Conservation (phyloP, 2,329 filamentous ascomycete genomes). For the Colletotrichum zoysiae region DNA sequence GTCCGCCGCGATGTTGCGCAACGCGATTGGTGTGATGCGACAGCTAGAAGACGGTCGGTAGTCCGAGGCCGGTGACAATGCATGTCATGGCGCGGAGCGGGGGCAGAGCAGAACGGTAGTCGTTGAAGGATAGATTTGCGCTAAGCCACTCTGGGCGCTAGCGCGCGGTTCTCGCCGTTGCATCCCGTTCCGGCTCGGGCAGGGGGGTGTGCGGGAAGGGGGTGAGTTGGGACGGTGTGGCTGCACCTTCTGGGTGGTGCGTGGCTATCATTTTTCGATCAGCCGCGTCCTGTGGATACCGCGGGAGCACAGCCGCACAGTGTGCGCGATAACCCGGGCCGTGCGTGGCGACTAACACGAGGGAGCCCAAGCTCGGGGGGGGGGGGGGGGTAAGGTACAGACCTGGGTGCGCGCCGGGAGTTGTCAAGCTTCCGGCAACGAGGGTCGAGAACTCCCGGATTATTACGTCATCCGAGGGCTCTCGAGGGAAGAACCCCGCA, state of each 20-base stretch:
- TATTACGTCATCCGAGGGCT: conserved; percentile 28
- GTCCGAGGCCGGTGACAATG: conserved; percentile 5
- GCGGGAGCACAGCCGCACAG: conserved; percentile 10
- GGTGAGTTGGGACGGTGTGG: conserved; percentile 2
- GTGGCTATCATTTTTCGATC: neutral
- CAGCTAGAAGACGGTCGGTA: neutral
- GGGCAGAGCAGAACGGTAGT: conserved; percentile 25
- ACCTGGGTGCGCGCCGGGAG: neutral
- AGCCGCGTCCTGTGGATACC: neutral
- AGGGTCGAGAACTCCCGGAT: conserved; percentile 8
- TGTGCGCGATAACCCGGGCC: neutral
- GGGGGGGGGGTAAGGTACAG: neutral
- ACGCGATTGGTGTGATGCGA: conserved; percentile 16
- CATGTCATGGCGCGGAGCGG: conserved; percentile 25
- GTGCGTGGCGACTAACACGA: conserved; percentile 1
- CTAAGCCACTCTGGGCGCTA: conserved; percentile 27
- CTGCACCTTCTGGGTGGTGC: conserved; percentile 8
- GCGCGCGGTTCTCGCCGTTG: conserved; percentile 42
- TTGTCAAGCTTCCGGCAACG: conserved; percentile 8
- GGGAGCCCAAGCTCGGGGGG: neutral
- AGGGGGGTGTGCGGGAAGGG: neutral
- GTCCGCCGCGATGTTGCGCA: neutral
- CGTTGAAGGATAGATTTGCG: conserved; percentile 33
- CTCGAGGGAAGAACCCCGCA: conserved; percentile 23
- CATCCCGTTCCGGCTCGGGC: conserved; percentile 40